Conservation (phyloP, 2,329 filamentous ascomycete species). For the Magnaporthiopsis rhizophila region DNA sequence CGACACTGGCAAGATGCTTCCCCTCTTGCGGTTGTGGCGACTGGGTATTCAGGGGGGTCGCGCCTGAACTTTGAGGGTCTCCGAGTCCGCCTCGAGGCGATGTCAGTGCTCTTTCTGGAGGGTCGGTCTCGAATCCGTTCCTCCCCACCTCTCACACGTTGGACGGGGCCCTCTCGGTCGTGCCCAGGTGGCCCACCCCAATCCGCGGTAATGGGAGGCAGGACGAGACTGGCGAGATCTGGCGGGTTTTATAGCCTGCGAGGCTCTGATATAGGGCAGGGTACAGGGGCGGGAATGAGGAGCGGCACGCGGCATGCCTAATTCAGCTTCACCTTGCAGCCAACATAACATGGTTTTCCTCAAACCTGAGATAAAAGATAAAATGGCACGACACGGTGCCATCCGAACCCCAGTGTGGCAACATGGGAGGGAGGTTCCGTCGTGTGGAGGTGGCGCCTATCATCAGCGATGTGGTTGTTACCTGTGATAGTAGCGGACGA, state of each 20-base stretch:
- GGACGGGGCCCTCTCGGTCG: no score
- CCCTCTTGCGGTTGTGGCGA: no score
- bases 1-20: neutral
- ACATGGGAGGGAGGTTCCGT: no score
- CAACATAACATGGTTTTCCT: neutral
- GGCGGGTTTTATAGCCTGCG: neutral
- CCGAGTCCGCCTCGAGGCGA: neutral
- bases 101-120: no score
- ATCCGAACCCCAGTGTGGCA: no score
- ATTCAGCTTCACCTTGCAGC: neutral
- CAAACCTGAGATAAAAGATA: neutral
- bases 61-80: neutral
- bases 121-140: no score
- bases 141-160: no score
- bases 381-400: no score
- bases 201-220: neutral
- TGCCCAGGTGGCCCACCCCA: neutral
- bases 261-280: neutral
- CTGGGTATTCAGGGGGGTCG: neutral
- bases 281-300: neutral
- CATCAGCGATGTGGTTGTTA: no score
- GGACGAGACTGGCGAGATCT: no score
- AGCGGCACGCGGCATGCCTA: neutral
- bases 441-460: no score
- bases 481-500: no score